These are phyloP conservation scores for Aspergillus fischeri DNA, from an alignment of 2,329 filamentous ascomycete species.

Conservation along the genomic window DNA sequence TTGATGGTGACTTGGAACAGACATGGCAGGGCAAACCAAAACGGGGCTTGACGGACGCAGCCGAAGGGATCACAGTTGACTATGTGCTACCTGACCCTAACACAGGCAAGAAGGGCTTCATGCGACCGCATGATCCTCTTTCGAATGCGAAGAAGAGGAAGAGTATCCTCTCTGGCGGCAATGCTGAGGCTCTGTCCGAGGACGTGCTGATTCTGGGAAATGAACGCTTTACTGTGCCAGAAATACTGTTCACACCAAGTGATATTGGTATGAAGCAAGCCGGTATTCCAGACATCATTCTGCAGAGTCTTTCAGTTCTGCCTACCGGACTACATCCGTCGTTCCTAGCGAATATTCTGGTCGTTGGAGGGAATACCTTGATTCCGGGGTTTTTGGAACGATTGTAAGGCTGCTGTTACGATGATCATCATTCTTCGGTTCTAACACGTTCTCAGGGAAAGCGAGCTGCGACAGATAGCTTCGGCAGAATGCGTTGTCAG, in stretches of 20 bases:
- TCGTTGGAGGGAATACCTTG: constrained; percentile 80
- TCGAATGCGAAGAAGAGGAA: constrained; percentile 52
- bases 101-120: constrained; percentile 59
- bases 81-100: constrained; percentile 86
- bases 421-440: neutral
- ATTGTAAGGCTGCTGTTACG: constrained; percentile 45
- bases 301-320: constrained; percentile 70
- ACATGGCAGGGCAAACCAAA: constrained; percentile 73
- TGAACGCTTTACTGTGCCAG: constrained; percentile 85
- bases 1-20: constrained; percentile 70
- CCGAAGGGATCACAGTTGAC: constrained; percentile 66
- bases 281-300: constrained; percentile 75
- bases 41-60: constrained; percentile 22
- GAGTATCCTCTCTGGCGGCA: constrained; percentile 44
- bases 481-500: constrained; percentile 75
- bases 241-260: constrained; percentile 79
- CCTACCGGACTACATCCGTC: constrained; percentile 81
- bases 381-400: constrained; percentile 79
- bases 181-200: constrained; percentile 54
- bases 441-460: constrained; percentile 42
- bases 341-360: constrained; percentile 78
- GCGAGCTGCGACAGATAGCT: constrained; percentile 66
- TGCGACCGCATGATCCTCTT: constrained; percentile 72
- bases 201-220: constrained; percentile 85
- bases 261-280: constrained; percentile 82